phyloP scores from a whole-genome alignment of 345 rosid genomes.

The Populus alba region DNA sequence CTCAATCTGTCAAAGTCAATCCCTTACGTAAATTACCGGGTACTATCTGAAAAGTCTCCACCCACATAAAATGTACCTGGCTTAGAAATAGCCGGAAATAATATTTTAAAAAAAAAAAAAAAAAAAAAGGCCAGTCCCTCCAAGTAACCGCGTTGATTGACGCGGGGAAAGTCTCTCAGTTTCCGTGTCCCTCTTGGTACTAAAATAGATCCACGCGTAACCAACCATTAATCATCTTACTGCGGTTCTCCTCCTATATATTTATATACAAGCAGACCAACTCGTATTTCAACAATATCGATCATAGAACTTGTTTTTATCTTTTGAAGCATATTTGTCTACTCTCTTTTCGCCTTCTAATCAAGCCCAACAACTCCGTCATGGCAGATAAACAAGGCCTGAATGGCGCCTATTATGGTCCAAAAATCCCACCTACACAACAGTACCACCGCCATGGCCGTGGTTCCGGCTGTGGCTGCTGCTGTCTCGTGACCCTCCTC shows the following conservation, averaged over 20 bases:
- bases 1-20: neutral
- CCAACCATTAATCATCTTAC: neutral
- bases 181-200: neutral
- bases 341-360: neutral
- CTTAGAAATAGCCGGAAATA: neutral
- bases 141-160: conserved; percentile 34
- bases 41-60: neutral
- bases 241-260: neutral
- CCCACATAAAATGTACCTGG: neutral
- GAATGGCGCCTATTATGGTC: conserved; percentile 73
- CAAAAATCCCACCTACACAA: conserved; percentile 52
- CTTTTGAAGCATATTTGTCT: neutral
- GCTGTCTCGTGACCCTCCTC: conserved; percentile 56
- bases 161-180: neutral
- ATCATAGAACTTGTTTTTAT: neutral
- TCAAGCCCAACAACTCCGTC: neutral
- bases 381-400: conserved; percentile 62
- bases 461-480: conserved; percentile 43
- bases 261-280: neutral
- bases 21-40: neutral
- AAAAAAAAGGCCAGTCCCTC: neutral
- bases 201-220: neutral
- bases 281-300: neutral
- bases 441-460: conserved; percentile 51
- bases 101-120: no score